Conservation (phyloP, 129 eudicot genomes). For the Gnaphalium uliginosum region DNA sequence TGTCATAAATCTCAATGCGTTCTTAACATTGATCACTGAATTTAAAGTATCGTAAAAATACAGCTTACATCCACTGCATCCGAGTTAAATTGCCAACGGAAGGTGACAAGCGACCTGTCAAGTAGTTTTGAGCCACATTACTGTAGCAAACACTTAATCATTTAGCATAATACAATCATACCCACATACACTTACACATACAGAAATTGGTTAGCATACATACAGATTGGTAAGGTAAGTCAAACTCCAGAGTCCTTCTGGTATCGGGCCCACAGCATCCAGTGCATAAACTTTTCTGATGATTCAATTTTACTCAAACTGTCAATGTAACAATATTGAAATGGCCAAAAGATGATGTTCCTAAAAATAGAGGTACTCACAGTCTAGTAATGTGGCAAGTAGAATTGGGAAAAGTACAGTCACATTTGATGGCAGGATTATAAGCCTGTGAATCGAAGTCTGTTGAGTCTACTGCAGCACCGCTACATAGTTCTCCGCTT, state of each 20-base stretch:
- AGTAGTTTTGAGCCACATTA: conserved; percentile 56
- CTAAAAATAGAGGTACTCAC: conserved; percentile 36
- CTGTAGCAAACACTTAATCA: conserved; percentile 39
- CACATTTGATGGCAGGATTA: conserved; percentile 68
- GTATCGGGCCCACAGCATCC: conserved; percentile 44
- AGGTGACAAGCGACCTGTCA: conserved; percentile 68
- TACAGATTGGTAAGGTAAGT: conserved; percentile 60
- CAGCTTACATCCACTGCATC: conserved; percentile 72
- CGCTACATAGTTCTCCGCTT: conserved; percentile 79
- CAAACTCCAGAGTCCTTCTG: conserved; percentile 69
- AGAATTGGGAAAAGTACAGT: conserved; percentile 43
- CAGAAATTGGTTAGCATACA: conserved; percentile 27
- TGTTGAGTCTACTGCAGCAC: conserved; percentile 48
- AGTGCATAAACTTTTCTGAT: conserved; percentile 50
- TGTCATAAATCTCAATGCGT: not conserved
- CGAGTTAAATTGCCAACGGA: conserved; percentile 62
- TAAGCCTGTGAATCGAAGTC: not conserved
- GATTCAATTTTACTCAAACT: not conserved
- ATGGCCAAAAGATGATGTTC: not conserved
- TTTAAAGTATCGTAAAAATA: not conserved
- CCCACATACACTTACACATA: not conserved
- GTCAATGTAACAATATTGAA: not conserved
- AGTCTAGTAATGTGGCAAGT: conserved; percentile 61
- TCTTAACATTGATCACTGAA: not conserved
- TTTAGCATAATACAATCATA: conserved; percentile 28